Base-by-base conservation (phyloP, 1,284 basidiomycete genomes). In the Microbotryomycetes sp. region DNA sequence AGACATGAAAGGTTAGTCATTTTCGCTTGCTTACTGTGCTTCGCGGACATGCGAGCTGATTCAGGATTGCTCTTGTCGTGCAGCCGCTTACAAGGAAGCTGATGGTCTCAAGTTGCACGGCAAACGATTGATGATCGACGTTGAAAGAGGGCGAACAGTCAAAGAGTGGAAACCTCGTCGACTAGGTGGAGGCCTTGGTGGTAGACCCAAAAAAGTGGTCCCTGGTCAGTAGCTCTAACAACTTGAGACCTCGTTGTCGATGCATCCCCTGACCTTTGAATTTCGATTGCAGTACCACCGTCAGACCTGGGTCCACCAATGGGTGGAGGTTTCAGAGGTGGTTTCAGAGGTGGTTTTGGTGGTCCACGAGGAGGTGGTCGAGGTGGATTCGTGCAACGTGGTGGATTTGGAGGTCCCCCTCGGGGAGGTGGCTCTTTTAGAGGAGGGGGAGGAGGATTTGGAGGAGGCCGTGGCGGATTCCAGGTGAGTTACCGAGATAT, bases 41-140 rank as follows among this genome's bases (percentile, higher is more conserved):
- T 50, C 47, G 36, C 60, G 49, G 31, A 54, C 55, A 22, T 26
- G 47, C 12, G 19, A 22, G 47, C 47, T 49, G 15, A 49, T 1
- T 9, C 23, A 1, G 28, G 7, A 46, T 50, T 65, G 36, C 50
- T 49, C 47, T 25, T 52, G 25, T 47, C 55, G 50, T 19, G 28
- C 66, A 94, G 94, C 92, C 65, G 96, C 94, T 12, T 99, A 97
- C 82, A 98, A 97, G 79, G 94, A 98, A 75, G 96, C 93, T n/a
- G 94, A 98, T 73, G 91, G 93, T 16, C 82, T 98, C 52, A 88
- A 91, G 65, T 92, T 99, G 71, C 88, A 92, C 81, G 91, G 91
- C 72, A 92, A 96, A 74, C 82, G 89, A 66, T 92, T 97, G 64
- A 81, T 97, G 48, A 94, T 99, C 56, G 96, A 99, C 74, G 94